phyloP scores from a whole-genome alignment of 192 early-diverging fungal species.

The Podila horticola region DNA sequence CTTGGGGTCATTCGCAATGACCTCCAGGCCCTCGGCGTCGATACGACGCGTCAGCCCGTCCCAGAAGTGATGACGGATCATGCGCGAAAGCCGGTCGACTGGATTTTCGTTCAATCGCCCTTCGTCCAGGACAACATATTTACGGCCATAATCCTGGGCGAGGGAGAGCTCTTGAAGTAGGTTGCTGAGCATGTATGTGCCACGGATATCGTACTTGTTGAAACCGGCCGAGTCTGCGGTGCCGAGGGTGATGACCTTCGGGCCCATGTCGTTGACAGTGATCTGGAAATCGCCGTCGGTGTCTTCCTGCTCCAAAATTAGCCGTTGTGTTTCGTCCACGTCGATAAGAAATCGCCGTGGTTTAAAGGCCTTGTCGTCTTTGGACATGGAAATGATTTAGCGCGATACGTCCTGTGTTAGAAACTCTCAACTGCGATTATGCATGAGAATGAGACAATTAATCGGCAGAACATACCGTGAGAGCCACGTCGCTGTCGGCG shows the following conservation, averaged over 20 bases:
- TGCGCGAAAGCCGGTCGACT: constrained; percentile 85
- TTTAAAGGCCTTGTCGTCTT: constrained; percentile 69
- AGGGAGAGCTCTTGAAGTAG: constrained; percentile 95
- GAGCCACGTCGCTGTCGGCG: constrained; percentile 63
- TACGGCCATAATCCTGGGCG: constrained; percentile 87
- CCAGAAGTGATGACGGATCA: constrained; percentile 96
- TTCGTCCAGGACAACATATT: constrained; percentile 90
- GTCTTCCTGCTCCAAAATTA: constrained; percentile 92
- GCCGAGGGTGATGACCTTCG: constrained; percentile 87
- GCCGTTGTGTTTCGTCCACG: constrained; percentile 81
- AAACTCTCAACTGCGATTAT: too few relatives aligned
- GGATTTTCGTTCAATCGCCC: constrained; percentile 94
- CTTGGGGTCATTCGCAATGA: constrained; percentile 93
- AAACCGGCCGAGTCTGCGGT: constrained; percentile 89
- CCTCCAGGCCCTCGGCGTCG: constrained; percentile 88
- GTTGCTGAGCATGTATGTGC: constrained; percentile 95
- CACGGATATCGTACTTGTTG: constrained; percentile 89
- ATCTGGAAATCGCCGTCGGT: constrained; percentile 96
- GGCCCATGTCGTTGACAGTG: constrained; percentile 91
- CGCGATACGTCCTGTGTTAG: too few relatives aligned
- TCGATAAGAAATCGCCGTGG: constrained; percentile 87
- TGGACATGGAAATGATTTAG: background rate
- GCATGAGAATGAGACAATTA: too few relatives aligned
- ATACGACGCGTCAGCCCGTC: constrained; percentile 91
- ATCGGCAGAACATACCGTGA: constrained; percentile 30